Evolutionary conservation across 257 asterid species (phyloP), one percentile per base, ranked within the genome.

Genomic region (Verbena officinalis): DNA sequence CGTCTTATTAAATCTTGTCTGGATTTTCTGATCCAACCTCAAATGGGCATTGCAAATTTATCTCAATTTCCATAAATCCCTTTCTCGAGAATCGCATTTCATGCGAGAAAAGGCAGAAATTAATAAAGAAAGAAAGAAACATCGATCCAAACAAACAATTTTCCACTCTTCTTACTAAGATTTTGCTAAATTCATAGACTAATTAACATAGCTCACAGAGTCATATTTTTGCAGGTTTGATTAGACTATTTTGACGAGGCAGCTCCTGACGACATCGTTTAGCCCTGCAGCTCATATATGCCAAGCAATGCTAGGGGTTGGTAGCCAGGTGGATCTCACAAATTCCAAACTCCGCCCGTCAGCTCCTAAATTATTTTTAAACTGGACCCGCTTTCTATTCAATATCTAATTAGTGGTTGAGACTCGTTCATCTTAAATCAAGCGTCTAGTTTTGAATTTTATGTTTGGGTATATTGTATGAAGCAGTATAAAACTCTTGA

Each of bases 61-160:
- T 42, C n/a, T 42, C 48, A 42, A 42, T 42, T 42, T 7, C 51
- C 4, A 2, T 15, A 0, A 17, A 16, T 17, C 10, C 2, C 15
- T 45, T 45, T 45, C 1, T 27, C 20, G 51, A 16, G 1, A n/a
- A 45, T 8, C 15, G 22, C 51, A 15, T 45, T n/a, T 8, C 10
- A 7, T n/a, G 3, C 3, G 4, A n/a, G 3, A 43, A 43, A 43
- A 43, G 4, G 1, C n/a, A 12, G 19, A 43, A 43, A n/a, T 12
- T 42, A 43, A 43, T 12, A 40, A 40, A 13, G 10, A 10, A 38
- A 38, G 12, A 38, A 3, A 38, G 14, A 38, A 54, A 73, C 69
- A 66, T 69, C 79, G 58, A 43, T 1, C 50, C 38, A 70, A 77
- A 69, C 79, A 78, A 73, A 73, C 38, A 58, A 58, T 24, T 69